Conservation (phyloP, 352 stramenopile genomes). For the Pythium insidiosum region DNA sequence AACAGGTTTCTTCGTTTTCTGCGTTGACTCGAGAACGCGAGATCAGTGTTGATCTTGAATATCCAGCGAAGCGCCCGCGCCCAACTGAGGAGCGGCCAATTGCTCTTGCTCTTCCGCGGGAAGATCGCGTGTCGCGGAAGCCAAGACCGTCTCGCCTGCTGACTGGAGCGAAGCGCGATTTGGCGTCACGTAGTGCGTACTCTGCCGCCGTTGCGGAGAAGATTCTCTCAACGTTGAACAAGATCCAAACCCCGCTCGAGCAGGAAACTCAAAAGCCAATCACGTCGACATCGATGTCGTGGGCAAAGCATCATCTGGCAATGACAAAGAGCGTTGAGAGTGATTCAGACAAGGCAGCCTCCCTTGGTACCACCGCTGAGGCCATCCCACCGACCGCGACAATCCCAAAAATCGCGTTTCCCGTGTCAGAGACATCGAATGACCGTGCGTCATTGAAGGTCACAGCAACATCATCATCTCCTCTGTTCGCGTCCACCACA, state of each 20-base stretch:
- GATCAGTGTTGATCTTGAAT: not conserved
- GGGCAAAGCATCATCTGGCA: conserved; percentile 80
- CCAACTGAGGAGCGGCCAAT: conserved; percentile 25
- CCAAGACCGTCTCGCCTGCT: conserved; percentile 60
- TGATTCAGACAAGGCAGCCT: not conserved
- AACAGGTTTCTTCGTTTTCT: too few species aligned
- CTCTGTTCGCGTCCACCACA: too few species aligned
- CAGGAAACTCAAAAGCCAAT: conserved; percentile 64
- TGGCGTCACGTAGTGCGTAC: conserved; percentile 48
- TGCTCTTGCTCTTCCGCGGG: conserved; percentile 12
- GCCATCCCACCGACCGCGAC: conserved; percentile 43
- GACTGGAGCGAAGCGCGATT: conserved; percentile 60
- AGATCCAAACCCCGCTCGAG: conserved; percentile 73
- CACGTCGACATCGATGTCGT: conserved; percentile 71
- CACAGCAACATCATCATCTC: too few species aligned
- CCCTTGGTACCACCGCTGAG: too few species aligned
- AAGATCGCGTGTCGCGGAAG: conserved; percentile 49
- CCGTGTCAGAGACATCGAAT: too few species aligned
- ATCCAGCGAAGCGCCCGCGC: conserved; percentile 27
- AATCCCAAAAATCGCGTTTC: conserved; percentile 24
- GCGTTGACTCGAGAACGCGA: conserved; percentile 30
- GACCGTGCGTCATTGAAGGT: too few species aligned
- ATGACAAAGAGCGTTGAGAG: conserved; percentile 24
- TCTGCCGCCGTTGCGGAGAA: conserved; percentile 70
- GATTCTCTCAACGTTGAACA: conserved; percentile 74